phyloP scores from a whole-genome alignment of 352 stramenopile genomes.

The Globisporangium perplexum region DNA sequence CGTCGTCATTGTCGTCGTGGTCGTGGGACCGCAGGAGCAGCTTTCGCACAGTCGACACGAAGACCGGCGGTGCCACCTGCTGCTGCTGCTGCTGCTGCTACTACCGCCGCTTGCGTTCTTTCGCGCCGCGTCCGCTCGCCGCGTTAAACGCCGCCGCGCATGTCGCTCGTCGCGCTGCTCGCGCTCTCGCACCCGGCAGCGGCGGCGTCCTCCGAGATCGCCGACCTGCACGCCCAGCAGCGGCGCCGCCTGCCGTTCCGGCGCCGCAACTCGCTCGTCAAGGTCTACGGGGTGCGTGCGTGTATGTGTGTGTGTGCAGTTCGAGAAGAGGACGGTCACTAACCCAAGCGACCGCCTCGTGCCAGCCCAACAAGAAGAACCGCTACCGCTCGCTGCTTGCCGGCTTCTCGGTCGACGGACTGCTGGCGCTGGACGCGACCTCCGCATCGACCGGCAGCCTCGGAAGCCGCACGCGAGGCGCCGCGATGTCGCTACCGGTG shows the following conservation, averaged over 20 bases:
- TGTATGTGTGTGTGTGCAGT: too few species aligned
- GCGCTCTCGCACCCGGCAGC: neutral
- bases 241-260: constrained; percentile 5
- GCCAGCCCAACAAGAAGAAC: constrained; percentile 11
- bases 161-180: constrained; percentile 1
- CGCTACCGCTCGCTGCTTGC: constrained; percentile 9
- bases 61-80: too few species aligned
- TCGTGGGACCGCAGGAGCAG: too few species aligned
- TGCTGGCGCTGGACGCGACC: constrained; percentile 1
- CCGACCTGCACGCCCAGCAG: constrained; percentile 7
- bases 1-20: too few species aligned
- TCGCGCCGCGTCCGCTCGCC: neutral
- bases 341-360: too few species aligned
- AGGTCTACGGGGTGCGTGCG: neutral
- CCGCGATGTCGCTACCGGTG: neutral
- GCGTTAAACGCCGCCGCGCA: neutral
- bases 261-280: constrained; percentile 7
- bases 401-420: constrained; percentile 13
- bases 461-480: neutral
- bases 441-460: neutral
- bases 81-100: neutral
- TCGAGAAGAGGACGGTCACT: too few species aligned
- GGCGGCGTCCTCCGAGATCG: constrained; percentile 2
- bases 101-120: neutral
- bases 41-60: too few species aligned